These are phyloP conservation scores for Shiraia bambusicola DNA, from an alignment of 2,329 filamentous ascomycete species.

Conservation along the genomic window DNA sequence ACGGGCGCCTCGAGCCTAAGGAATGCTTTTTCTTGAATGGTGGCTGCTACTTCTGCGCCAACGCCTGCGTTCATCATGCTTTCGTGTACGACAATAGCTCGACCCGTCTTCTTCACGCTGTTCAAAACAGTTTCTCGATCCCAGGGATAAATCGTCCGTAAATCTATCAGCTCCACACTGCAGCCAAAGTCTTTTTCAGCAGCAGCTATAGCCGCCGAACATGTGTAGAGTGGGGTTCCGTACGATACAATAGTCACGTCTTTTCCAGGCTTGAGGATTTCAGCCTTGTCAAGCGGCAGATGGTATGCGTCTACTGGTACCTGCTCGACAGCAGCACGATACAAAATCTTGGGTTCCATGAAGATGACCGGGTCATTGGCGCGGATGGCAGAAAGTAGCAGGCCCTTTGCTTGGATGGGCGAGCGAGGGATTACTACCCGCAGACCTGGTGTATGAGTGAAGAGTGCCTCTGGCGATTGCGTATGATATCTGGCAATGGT, in stretches of 20 bases:
- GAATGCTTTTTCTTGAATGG: constrained; percentile 86
- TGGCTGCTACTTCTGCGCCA: constrained; percentile 84
- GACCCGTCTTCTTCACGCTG: constrained; percentile 83
- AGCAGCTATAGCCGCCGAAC: constrained; percentile 71
- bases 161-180: constrained; percentile 80
- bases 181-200: constrained; percentile 75
- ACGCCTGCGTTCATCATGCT: constrained; percentile 88
- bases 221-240: constrained; percentile 85
- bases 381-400: constrained; percentile 73
- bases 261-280: constrained; percentile 76
- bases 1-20: constrained; percentile 82
- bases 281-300: constrained; percentile 83
- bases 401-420: constrained; percentile 83
- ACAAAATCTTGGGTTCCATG: constrained; percentile 92
- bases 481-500: constrained; percentile 66
- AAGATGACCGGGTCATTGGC: constrained; percentile 86
- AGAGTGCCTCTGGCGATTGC: constrained; percentile 84
- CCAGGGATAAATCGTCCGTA: constrained; percentile 90
- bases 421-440: constrained; percentile 84
- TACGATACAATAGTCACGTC: constrained; percentile 86
- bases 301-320: constrained; percentile 79
- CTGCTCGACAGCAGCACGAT: constrained; percentile 87
- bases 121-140: constrained; percentile 77
- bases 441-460: constrained; percentile 83
- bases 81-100: constrained; percentile 87